phyloP scores from a whole-genome alignment of 768 basidiomycete genomes.

The Ramaria sp. region DNA sequence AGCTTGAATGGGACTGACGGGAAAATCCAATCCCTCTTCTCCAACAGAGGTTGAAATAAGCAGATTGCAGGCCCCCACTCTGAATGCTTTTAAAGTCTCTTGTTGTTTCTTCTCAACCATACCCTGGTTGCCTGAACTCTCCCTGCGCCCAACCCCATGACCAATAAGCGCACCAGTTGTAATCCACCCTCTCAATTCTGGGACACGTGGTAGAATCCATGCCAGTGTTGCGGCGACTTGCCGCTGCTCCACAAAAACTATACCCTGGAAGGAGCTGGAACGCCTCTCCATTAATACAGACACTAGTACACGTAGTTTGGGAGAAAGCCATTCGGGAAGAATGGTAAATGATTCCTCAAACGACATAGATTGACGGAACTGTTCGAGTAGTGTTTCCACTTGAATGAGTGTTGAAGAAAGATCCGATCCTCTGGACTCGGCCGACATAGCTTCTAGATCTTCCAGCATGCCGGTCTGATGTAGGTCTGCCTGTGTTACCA shows the following conservation, averaged over 20 bases:
- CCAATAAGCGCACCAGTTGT: constrained; percentile 61
- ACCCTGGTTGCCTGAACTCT: constrained; percentile 32
- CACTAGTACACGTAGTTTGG: constrained; percentile 56
- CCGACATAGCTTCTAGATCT: not conserved
- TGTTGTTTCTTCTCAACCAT: constrained; percentile 45
- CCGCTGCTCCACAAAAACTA: constrained; percentile 81
- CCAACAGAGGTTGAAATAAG: constrained; percentile 80
- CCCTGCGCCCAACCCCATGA: constrained; percentile 40
- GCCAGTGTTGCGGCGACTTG: constrained; percentile 67
- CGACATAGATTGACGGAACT: constrained; percentile 13
- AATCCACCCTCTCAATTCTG: constrained; percentile 46
- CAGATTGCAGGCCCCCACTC: constrained; percentile 54
- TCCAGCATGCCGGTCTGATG: not conserved
- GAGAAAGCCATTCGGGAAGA: constrained; percentile 56
- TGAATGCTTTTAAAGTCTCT: constrained; percentile 54
- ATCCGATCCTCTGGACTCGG: not conserved
- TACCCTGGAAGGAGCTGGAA: constrained; percentile 57
- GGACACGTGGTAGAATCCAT: constrained; percentile 48
- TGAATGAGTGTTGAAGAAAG: not conserved
- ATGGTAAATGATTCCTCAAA: constrained; percentile 30
- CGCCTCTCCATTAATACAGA: constrained; percentile 48
- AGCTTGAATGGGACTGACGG: constrained; percentile 31
- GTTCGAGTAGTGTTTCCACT: not conserved
- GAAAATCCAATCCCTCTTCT: constrained; percentile 89
- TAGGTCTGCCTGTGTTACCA: not conserved